Evolutionary conservation across 768 basidiomycete genomes (phyloP).

Genomic region (Austroboletus eburneus): DNA sequence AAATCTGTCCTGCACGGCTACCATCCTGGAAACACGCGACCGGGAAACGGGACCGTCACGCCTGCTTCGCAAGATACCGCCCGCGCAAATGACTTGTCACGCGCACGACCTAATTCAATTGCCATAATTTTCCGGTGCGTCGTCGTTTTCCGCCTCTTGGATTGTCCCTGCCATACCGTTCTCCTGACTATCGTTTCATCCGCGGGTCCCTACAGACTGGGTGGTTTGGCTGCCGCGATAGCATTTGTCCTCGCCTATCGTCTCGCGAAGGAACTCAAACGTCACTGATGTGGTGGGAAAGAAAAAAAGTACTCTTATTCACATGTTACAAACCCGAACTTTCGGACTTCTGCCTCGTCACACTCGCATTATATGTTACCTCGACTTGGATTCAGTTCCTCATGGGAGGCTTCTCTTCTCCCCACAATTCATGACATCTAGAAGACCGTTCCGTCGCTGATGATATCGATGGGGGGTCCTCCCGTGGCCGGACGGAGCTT

Average conservation of each 20-base stretch:
- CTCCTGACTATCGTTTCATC: not conserved
- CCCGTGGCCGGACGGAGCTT: constrained; percentile 65
- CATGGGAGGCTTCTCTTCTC: too few relatives aligned
- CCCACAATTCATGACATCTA: too few relatives aligned
- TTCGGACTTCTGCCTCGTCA: too few relatives aligned
- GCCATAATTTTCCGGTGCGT: constrained; percentile 74
- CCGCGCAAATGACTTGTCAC: constrained; percentile 9
- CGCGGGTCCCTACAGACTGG: constrained; percentile 37
- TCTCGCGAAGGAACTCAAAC: constrained; percentile 50
- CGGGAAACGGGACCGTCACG: constrained; percentile 7
- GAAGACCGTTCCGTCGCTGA: constrained; percentile 83
- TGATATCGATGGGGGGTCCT: constrained; percentile 84
- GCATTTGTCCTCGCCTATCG: constrained; percentile 54
- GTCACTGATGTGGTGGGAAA: constrained; percentile 12
- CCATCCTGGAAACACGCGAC: constrained; percentile 12
- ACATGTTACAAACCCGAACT: not conserved
- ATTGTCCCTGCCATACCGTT: not conserved
- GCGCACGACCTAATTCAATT: constrained; percentile 56
- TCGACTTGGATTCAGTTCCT: too few relatives aligned
- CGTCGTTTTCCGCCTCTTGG: not conserved
- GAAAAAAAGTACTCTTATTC: too few relatives aligned
- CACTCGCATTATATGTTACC: too few relatives aligned
- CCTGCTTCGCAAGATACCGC: constrained; percentile 3
- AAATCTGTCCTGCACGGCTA: constrained; percentile 41
- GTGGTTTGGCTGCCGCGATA: constrained; percentile 50